Evolutionary conservation across 139 green algal species (phyloP).

Genomic region (Pleodorina starrii): DNA sequence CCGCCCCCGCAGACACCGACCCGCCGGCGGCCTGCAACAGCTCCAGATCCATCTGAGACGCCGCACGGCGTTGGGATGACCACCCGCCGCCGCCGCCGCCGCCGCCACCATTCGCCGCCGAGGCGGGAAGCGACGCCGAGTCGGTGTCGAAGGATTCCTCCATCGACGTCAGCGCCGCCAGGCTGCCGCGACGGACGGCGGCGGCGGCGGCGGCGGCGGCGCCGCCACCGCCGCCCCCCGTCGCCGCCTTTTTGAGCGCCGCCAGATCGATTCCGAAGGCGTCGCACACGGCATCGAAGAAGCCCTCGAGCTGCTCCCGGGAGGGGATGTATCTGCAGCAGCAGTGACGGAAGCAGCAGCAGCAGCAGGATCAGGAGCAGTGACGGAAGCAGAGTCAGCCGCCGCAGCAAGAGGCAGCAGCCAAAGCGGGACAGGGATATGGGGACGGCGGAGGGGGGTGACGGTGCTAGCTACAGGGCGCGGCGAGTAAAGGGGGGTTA

Average conservation of each 20-base stretch:
- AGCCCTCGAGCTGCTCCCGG: slow-evolving; percentile 33
- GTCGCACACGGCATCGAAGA: slow-evolving; percentile 34
- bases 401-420: no score
- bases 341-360: background rate
- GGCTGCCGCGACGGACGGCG: background rate
- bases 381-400: background rate
- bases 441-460: no score
- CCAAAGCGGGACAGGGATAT: no score
- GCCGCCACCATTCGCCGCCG: background rate
- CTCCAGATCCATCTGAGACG: background rate
- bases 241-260: background rate
- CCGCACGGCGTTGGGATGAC: background rate
- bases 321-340: slow-evolving; percentile 35
- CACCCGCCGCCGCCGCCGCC: background rate
- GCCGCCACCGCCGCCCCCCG: background rate
- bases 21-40: background rate
- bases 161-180: background rate
- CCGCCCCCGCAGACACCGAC: background rate
- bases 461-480: no score
- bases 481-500: no score
- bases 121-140: background rate
- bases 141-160: background rate
- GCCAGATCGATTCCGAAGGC: slow-evolving; percentile 20
- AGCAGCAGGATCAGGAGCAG: background rate
- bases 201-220: background rate